These are phyloP conservation scores for Astathelohania contejeani DNA, from an alignment of 371 early-diverging fungal genomes.

Conservation along the genomic window DNA sequence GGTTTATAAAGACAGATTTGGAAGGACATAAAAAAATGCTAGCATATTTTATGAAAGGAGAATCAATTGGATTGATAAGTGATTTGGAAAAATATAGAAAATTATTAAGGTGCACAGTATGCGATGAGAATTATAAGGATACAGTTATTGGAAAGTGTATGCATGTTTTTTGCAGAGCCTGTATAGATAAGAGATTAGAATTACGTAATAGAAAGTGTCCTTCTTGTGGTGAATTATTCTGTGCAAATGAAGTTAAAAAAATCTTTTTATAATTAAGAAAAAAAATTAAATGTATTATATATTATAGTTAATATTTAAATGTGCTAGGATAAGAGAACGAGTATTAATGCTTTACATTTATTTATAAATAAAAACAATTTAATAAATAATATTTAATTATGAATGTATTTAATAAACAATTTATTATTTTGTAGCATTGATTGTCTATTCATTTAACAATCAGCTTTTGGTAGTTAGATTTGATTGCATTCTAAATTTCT, in stretches of 20 bases:
- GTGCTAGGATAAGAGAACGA: too few species aligned
- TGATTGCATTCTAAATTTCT: too few species aligned
- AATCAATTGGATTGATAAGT: conserved; percentile 9
- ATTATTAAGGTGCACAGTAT: conserved; percentile 42
- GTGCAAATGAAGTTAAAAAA: conserved; percentile 67
- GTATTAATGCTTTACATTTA: too few species aligned
- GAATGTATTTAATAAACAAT: too few species aligned
- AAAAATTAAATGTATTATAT: neutral
- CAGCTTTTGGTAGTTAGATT: too few species aligned
- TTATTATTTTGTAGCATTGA: too few species aligned
- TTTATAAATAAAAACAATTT: too few species aligned
- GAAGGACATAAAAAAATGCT: neutral
- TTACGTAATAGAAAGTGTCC: conserved; percentile 91
- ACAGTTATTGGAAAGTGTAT: conserved; percentile 48
- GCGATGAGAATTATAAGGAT: conserved; percentile 45
- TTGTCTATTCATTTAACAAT: too few species aligned
- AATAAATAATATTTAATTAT: too few species aligned
- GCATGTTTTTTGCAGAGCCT: conserved; percentile 57
- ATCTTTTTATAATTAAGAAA: conserved; percentile 55
- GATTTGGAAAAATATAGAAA: conserved; percentile 33
- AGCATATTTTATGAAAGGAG: neutral
- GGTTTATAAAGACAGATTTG: neutral
- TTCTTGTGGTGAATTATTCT: conserved; percentile 74
- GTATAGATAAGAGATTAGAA: conserved; percentile 69
- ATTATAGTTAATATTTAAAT: too few species aligned